Evolutionary conservation across 768 basidiomycete species (phyloP).

Genomic region (Panellus pusillus): DNA sequence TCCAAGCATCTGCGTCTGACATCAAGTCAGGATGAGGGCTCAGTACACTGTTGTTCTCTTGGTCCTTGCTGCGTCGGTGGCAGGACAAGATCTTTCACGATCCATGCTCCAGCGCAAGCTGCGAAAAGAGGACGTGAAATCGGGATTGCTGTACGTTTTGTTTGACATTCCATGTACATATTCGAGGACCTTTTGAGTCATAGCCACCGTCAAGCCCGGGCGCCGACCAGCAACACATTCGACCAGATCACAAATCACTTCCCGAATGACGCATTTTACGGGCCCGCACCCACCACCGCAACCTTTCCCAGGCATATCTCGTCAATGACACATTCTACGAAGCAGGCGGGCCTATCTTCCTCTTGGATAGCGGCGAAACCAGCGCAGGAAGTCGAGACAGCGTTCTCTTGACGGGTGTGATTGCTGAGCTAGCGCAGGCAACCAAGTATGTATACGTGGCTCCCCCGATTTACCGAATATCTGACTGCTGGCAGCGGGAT

Average conservation of each 20-base stretch:
- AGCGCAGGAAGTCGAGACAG: slow-evolving; percentile 7
- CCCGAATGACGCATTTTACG: slow-evolving; percentile 16
- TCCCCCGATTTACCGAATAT: background rate
- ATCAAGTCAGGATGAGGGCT: slow-evolving; percentile 7
- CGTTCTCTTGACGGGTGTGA: slow-evolving; percentile 8
- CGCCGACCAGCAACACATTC: slow-evolving; percentile 4
- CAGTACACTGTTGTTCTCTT: background rate
- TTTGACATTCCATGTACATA: background rate
- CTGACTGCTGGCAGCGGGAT: slow-evolving; percentile 1
- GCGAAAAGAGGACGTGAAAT: background rate
- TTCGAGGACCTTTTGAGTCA: background rate
- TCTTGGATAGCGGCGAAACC: slow-evolving; percentile 15
- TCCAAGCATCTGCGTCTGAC: background rate
- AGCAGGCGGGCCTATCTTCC: slow-evolving; percentile 15
- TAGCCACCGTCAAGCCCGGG: slow-evolving; percentile 5
- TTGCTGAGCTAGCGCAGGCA: slow-evolving; percentile 14
- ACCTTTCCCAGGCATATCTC: slow-evolving; percentile 13
- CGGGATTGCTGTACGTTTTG: background rate
- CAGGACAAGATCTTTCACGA: slow-evolving; percentile 6
- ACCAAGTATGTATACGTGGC: slow-evolving; percentile 1
- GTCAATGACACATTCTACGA: slow-evolving; percentile 18
- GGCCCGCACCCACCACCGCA: slow-evolving; percentile 8
- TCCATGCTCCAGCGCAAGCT: slow-evolving; percentile 13
- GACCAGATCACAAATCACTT: slow-evolving; percentile 18
- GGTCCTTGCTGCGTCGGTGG: slow-evolving; percentile 1